Base-by-base conservation (phyloP, 306 rosid genomes). In the Rosa persica region DNA sequence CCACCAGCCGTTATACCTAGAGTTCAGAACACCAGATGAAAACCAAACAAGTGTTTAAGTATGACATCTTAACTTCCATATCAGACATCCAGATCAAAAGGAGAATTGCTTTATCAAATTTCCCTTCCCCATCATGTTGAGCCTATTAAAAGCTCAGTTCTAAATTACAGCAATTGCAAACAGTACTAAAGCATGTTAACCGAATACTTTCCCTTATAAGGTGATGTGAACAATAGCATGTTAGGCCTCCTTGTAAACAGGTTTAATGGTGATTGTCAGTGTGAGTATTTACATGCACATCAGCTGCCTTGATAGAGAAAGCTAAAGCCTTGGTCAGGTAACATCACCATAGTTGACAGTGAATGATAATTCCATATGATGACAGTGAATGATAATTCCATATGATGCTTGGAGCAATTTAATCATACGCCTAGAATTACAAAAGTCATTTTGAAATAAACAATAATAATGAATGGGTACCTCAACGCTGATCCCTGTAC, bases 401-500 rank as follows among this genome's bases (percentile, higher is more conserved):
- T 57, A 15, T 9, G 62, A 57, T 58, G 65, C 65, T 58, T 58
- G 65, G 36, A 58, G 16, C 66, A 60, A 25, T 60, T 3, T 60
- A 60, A 12, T 60, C 74, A 46, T 44, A 13, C 57, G 23, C 51
- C 38, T 22, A 44, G 4, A 46, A 46, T 43, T 25, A 23, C 8
- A 60, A 9, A 22, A 57, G 34, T 36, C 36, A 12, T 47, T 42
- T 30, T 44, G 30, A 55, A 73, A 43, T 72, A 38, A 62, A 74
- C 48, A 70, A 61, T 36, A 76, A 62, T 54, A 75, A 20, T 27
- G 12, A 19, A 43, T 62, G 34, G 73, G 79, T 85, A 91, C 98
- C 97, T 91, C 64, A 88, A 64, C 55, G 89, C 81, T 27, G 97
- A 87, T 82, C 97, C 95, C 77, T 93, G 97, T 67, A 93, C 93